These are phyloP conservation scores for Gossypium gossypioides DNA, from an alignment of 441 rosid genomes.

Conservation along the genomic window DNA sequence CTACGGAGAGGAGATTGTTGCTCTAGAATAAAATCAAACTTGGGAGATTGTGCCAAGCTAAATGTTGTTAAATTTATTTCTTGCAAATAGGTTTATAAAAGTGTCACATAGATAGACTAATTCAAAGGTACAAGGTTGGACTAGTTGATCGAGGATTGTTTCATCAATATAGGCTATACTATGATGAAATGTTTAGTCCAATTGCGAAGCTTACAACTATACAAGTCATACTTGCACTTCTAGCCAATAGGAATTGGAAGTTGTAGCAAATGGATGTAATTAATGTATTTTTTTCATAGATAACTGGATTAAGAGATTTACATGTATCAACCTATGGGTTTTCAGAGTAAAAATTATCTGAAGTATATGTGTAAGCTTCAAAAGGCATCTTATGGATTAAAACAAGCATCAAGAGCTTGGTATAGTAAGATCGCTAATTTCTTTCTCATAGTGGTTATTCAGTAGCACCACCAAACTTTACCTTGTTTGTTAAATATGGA, in stretches of 20 bases:
- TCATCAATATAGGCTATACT: too few species aligned
- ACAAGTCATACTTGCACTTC: background rate
- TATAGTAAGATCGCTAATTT: conserved; percentile 3
- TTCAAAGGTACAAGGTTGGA: too few species aligned
- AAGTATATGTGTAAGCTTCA: background rate
- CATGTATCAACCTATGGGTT: background rate
- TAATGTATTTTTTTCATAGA: background rate
- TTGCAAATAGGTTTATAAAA: too few species aligned
- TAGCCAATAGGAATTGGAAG: background rate
- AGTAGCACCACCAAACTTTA: background rate
- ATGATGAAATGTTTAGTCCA: background rate
- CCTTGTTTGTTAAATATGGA: background rate
- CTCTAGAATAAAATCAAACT: too few species aligned
- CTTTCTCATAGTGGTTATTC: background rate
- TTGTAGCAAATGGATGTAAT: background rate
- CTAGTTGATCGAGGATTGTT: too few species aligned
- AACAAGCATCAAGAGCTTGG: background rate
- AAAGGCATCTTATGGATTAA: background rate
- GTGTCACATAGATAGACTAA: too few species aligned
- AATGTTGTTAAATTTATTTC: too few species aligned
- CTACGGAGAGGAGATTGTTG: too few species aligned
- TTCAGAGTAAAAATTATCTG: background rate
- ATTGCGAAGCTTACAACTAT: background rate
- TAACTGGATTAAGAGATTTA: background rate
- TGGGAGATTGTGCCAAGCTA: too few species aligned